Conservation (phyloP, 75 land plant genomes). For the Pseudotsuga menziesii region DNA sequence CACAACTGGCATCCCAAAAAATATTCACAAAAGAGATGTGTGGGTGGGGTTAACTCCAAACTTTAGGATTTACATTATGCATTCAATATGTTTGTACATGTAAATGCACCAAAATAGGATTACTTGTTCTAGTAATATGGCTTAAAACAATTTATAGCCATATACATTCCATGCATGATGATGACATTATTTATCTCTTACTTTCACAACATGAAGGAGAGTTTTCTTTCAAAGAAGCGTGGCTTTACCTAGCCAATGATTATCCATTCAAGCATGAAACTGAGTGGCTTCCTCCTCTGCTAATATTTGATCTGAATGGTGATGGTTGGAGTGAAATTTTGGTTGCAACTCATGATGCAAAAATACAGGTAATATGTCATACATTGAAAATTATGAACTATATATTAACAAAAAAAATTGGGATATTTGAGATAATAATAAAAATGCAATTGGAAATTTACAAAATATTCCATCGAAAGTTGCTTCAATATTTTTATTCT, state of each 20-base stretch:
- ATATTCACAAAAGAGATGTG: neutral
- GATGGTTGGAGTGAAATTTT: slow-evolving; percentile 90
- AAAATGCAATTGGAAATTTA: neutral
- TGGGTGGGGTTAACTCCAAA: neutral
- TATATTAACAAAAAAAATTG: neutral
- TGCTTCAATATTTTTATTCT: neutral
- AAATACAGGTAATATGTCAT: slow-evolving; percentile 47
- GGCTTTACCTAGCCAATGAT: slow-evolving; percentile 79
- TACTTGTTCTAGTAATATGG: neutral
- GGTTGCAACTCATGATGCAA: slow-evolving; percentile 87
- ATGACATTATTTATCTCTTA: neutral
- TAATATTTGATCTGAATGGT: slow-evolving; percentile 89
- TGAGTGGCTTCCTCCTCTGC: slow-evolving; percentile 83
- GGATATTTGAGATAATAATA: slow-evolving; percentile 1
- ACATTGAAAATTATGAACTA: neutral
- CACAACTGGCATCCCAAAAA: no score
- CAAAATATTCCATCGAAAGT: neutral
- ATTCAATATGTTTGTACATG: neutral
- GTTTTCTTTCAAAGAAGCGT: slow-evolving; percentile 85
- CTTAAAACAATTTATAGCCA: neutral
- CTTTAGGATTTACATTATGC: neutral
- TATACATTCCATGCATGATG: no score
- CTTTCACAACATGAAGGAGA: slow-evolving; percentile 77
- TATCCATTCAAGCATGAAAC: slow-evolving; percentile 83
- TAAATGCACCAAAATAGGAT: neutral